Base-by-base conservation (phyloP, 2,329 filamentous ascomycete genomes). In the Fusarium falciforme region DNA sequence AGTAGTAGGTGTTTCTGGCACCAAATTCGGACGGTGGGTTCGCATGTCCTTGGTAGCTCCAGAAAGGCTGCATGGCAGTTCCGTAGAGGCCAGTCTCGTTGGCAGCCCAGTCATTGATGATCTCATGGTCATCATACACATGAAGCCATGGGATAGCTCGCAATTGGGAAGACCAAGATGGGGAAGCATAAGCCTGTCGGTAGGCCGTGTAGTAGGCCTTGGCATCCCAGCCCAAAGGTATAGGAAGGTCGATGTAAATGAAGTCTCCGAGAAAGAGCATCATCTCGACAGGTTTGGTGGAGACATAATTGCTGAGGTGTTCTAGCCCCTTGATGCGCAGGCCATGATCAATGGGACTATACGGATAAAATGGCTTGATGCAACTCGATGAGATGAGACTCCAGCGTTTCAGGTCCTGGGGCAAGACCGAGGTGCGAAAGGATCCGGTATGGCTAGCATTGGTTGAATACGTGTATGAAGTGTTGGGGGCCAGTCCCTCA, bases 41-140 rank as follows among this genome's bases (percentile, higher is more conserved):
- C 3, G 55, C 55, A 27, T 58, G 22, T 38, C 55, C 55, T 38
- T 58, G 55, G 35, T 58, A 58, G 6, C 17, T 58, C 55, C 55
- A 29, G 22, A 58, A 58, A 36, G 55, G 35, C 22, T 58, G 55
- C 55, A 58, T 58, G 17, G 60, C 60, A 17, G 33, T 62, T 11
- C n/a, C 16, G 3, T 62, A 62, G 5, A 62, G 60, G 1, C 31
- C 60, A 4, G 60, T 62, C 4, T 62, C 60, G 16, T 62, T 62
- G 2, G 17, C 27, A 11, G 60, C 60, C 60, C 60, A 62, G 40
- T 62, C 60, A 7, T 62, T 62, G 8, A 62, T 62, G 29, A 62
- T 62, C 25, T 62, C 60, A 16, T 62, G 60, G 17, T 62, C 60
- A 16, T 54, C 60, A 54, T 62, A 62, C 22, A 62, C 44, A 29